phyloP scores from a whole-genome alignment of 106 monocot species.

The Vanilla planifolia region DNA sequence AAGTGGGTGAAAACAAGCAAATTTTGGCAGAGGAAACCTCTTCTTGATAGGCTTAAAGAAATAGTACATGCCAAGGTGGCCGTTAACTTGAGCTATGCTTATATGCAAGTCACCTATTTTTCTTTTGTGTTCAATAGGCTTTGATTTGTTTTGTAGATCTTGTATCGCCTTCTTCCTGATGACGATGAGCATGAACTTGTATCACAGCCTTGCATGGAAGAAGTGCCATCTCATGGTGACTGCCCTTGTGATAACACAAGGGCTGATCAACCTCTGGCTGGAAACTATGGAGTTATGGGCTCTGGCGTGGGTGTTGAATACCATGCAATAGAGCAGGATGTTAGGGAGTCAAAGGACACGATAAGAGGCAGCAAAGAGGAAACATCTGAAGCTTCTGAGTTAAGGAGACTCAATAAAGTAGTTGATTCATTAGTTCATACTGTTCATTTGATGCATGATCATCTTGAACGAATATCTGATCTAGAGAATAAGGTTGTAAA shows the following conservation, averaged over 20 bases:
- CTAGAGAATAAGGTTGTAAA: slow-evolving; percentile 5
- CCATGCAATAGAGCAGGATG: neutral
- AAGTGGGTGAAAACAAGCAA: slow-evolving; percentile 3
- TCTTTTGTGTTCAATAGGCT: neutral
- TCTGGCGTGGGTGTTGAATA: neutral
- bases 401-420: neutral
- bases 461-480: neutral
- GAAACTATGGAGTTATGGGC: neutral
- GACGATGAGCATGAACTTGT: slow-evolving; percentile 5
- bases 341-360: neutral
- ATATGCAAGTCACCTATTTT: neutral
- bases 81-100: neutral
- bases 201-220: neutral
- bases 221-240: neutral
- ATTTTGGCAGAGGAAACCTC: slow-evolving; percentile 2
- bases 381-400: neutral
- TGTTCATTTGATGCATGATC: too few species aligned
- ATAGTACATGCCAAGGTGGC: slow-evolving; percentile 3
- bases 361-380: neutral
- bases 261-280: slow-evolving; percentile 4
- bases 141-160: neutral
- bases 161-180: neutral
- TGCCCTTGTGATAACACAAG: neutral
- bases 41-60: neutral
- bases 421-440: too few species aligned